These are phyloP conservation scores for Lactarius sanguifluus DNA, from an alignment of 768 basidiomycete genomes.

Conservation along the genomic window DNA sequence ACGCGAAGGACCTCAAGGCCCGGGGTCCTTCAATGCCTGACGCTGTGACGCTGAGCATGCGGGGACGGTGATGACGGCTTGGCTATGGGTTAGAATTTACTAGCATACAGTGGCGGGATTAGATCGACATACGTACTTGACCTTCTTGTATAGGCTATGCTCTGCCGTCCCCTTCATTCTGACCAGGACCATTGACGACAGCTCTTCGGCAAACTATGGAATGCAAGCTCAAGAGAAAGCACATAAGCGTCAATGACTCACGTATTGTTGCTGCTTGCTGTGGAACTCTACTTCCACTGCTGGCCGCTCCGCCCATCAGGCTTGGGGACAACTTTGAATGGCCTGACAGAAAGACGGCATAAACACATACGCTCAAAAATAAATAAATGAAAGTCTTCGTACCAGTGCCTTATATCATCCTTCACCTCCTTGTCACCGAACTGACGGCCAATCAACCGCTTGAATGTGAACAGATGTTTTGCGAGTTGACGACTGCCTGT, in stretches of 20 bases:
- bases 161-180: constrained; percentile 98
- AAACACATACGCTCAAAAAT: background rate
- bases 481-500: constrained; percentile 93
- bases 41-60: constrained; percentile 99
- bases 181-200: constrained; percentile 81
- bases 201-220: constrained; percentile 74
- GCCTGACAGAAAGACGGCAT: constrained; percentile 46
- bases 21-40: constrained; percentile 97
- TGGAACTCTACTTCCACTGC: constrained; percentile 83
- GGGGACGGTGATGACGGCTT: constrained; percentile 92
- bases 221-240: constrained; percentile 9
- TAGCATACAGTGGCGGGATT: background rate
- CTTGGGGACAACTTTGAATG: constrained; percentile 74
- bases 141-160: constrained; percentile 86
- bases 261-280: constrained; percentile 78
- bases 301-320: constrained; percentile 72
- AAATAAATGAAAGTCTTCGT: constrained; percentile 29
- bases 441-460: constrained; percentile 92
- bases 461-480: constrained; percentile 95
- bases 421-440: constrained; percentile 93
- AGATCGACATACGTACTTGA: constrained; percentile 67
- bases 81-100: constrained; percentile 42
- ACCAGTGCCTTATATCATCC: constrained; percentile 87
- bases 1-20: constrained; percentile 96
- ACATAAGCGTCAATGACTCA: constrained; percentile 41